Evolutionary conservation across 2,329 filamentous ascomycete species (phyloP).

Genomic region (Fusarium sp.): DNA sequence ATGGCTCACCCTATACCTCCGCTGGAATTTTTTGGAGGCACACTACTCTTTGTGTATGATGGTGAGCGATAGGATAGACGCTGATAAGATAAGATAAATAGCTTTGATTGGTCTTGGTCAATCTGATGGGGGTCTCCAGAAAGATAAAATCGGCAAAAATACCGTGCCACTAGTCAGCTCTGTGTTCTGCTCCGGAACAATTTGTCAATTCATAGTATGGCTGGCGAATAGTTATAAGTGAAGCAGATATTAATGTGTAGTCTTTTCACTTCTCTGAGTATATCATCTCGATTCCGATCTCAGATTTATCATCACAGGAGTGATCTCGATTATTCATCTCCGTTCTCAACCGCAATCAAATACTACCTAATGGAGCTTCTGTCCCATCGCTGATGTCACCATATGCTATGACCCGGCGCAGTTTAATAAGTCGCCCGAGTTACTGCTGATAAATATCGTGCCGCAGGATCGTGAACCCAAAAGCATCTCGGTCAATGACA

Average conservation of each 20-base stretch:
- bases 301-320: rapidly evolving
- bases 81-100: too few relatives aligned
- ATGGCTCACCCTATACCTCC: too few relatives aligned
- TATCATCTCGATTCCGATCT: neutral
- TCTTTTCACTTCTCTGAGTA: neutral
- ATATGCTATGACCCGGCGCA: neutral
- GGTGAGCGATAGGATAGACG: too few relatives aligned
- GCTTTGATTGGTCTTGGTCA: too few relatives aligned
- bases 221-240: neutral
- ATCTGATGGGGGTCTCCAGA: neutral
- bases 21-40: too few relatives aligned
- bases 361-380: too few relatives aligned
- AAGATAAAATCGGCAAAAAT: rapidly evolving
- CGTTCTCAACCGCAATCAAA: neutral
- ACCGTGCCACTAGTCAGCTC: neutral
- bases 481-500: neutral
- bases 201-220: neutral
- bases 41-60: too few relatives aligned
- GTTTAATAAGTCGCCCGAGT: neutral
- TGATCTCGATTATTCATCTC: neutral
- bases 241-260: neutral
- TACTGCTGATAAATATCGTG: too few relatives aligned
- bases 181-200: neutral
- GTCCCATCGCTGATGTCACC: neutral
- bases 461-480: neutral